Conservation (phyloP, 1,284 basidiomycete species). For the Sporisorium exsertum region DNA sequence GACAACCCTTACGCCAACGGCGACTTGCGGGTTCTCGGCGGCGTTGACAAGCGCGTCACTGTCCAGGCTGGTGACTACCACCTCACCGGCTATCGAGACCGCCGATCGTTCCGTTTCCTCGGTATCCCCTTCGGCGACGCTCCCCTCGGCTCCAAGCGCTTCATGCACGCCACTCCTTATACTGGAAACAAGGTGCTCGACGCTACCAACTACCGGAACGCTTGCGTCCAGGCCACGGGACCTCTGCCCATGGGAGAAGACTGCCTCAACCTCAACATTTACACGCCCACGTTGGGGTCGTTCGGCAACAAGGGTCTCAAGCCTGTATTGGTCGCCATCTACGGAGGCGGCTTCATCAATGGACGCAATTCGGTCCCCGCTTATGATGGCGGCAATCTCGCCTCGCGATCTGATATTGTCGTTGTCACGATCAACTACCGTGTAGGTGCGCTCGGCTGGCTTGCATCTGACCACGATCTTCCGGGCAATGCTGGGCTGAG, state of each 20-base stretch:
- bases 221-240: constrained; percentile 34
- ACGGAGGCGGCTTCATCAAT: constrained; percentile 70
- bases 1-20: constrained; percentile 27
- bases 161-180: constrained; percentile 41
- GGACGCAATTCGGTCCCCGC: constrained; percentile 70
- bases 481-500: constrained; percentile 60
- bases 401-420: constrained; percentile 72
- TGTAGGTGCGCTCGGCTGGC: constrained; percentile 54
- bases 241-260: constrained; percentile 59
- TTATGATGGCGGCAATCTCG: constrained; percentile 72
- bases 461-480: constrained; percentile 38
- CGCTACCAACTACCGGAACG: constrained; percentile 38
- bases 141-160: constrained; percentile 35
- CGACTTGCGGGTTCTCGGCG: background rate
- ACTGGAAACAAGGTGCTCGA: constrained; percentile 37
- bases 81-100: constrained; percentile 38
- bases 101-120: constrained; percentile 45
- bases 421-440: constrained; percentile 76
- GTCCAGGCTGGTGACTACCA: constrained; percentile 33
- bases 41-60: constrained; percentile 23
- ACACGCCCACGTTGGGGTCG: constrained; percentile 71
- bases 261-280: constrained; percentile 76
- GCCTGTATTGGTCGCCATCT: constrained; percentile 74
- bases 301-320: constrained; percentile 67
- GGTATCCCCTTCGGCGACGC: constrained; percentile 44